Evolutionary conservation across 768 basidiomycete species (phyloP).

Genomic region (Pleurotus djamor): DNA sequence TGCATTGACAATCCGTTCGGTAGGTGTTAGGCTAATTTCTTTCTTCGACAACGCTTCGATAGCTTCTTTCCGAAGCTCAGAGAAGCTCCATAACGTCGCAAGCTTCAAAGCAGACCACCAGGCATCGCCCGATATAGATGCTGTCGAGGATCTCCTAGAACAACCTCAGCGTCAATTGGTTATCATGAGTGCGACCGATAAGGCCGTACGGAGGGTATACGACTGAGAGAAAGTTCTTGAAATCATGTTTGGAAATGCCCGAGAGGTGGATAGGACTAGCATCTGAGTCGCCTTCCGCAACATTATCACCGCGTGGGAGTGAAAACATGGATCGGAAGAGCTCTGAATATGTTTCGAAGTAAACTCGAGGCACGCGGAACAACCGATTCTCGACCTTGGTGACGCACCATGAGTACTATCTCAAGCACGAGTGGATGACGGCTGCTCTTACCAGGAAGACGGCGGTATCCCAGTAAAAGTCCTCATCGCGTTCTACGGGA

Average conservation of each 20-base stretch:
- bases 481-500: not conserved
- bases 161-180: not conserved
- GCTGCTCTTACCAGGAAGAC: not conserved
- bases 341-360: slow-evolving; percentile 28
- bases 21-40: not conserved
- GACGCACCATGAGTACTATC: not conserved
- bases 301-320: slow-evolving; percentile 16
- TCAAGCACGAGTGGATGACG: not conserved
- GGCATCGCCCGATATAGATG: not conserved
- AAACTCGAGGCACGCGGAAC: slow-evolving; percentile 34
- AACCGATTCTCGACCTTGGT: slow-evolving; percentile 31
- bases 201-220: not conserved
- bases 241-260: not conserved
- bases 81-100: not conserved
- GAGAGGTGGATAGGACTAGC: not conserved
- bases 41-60: not conserved
- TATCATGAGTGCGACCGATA: not conserved
- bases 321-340: slow-evolving; percentile 31
- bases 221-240: not conserved
- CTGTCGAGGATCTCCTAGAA: not conserved
- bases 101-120: not conserved
- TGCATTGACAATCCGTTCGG: not conserved
- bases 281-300: not conserved
- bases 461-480: not conserved
- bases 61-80: not conserved